These are phyloP conservation scores for Xylariomycetidae sp. DNA, from an alignment of 2,329 filamentous ascomycete species.

Conservation along the genomic window DNA sequence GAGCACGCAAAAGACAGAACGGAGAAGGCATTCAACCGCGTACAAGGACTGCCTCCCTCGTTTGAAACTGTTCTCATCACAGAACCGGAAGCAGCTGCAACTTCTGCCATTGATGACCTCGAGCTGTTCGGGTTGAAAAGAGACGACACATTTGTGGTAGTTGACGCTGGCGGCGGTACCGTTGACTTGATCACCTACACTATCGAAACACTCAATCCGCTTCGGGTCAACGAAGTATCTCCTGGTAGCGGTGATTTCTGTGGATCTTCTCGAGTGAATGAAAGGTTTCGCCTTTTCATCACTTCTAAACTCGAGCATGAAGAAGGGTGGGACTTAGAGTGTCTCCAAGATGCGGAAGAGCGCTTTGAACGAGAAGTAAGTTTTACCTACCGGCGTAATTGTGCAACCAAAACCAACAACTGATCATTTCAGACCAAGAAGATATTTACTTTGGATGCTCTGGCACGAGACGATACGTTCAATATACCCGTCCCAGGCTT, in stretches of 20 bases:
- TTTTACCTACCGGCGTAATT: neutral
- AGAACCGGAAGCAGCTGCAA: conserved; percentile 41
- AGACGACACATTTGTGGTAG: conserved; percentile 46
- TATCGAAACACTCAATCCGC: conserved; percentile 37
- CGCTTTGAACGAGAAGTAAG: conserved; percentile 38
- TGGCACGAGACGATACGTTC: conserved; percentile 33
- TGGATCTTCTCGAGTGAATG: conserved; percentile 45
- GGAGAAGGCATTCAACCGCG: conserved; percentile 36
- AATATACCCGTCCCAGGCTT: conserved; percentile 31
- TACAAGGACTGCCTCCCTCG: conserved; percentile 26
- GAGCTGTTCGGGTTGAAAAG: conserved; percentile 36
- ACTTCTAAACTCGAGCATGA: conserved; percentile 38
- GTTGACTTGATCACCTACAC: conserved; percentile 33
- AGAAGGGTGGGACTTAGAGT: conserved; percentile 37
- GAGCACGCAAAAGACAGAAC: conserved; percentile 50
- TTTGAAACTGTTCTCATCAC: conserved; percentile 41
- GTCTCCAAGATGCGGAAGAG: conserved; percentile 35
- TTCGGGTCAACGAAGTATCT: conserved; percentile 45
- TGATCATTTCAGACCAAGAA: conserved; percentile 16
- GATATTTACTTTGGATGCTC: conserved; percentile 30
- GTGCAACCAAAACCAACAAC: neutral
- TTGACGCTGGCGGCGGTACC: conserved; percentile 48
- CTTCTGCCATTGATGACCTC: conserved; percentile 42
- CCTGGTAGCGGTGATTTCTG: conserved; percentile 45
- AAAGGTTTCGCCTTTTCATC: conserved; percentile 41